These are phyloP conservation scores for Neurospora pannonica DNA, from an alignment of 495 filamentous ascomycete species.

Conservation along the genomic window DNA sequence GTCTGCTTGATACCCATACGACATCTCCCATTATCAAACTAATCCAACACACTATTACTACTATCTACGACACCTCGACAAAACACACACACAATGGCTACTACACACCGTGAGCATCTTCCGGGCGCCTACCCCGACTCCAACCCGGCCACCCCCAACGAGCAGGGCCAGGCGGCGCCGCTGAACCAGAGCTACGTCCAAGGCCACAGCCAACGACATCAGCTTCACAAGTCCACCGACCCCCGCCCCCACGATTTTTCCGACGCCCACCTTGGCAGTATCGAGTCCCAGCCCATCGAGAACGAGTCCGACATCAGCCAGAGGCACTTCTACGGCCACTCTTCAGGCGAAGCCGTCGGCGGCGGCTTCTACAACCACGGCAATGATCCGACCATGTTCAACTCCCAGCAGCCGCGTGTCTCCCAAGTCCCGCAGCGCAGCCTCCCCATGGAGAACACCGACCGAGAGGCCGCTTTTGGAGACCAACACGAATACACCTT, in stretches of 20 bases:
- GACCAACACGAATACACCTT: neutral
- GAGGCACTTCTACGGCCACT: neutral
- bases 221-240: slow-evolving; percentile 24
- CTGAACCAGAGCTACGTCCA: neutral
- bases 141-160: neutral
- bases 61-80: neutral
- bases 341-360: slow-evolving; percentile 6
- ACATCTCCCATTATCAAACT: neutral
- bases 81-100: neutral
- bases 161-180: neutral
- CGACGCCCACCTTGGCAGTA: slow-evolving; percentile 25
- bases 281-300: slow-evolving; percentile 4
- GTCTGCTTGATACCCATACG: neutral
- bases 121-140: neutral
- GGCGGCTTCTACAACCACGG: slow-evolving; percentile 8
- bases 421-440: neutral
- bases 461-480: neutral
- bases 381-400: neutral
- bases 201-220: slow-evolving; percentile 14
- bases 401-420: neutral
- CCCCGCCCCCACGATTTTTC: slow-evolving; percentile 19
- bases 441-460: neutral
- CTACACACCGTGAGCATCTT: neutral
- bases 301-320: neutral
- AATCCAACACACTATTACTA: neutral